A percentile compares a stretch with the other conserved stretches of the same genome.
These are phyloP conservation scores for Apodospora peruviana DNA, from an alignment of 495 filamentous ascomycete species.

Conservation along the genomic window DNA sequence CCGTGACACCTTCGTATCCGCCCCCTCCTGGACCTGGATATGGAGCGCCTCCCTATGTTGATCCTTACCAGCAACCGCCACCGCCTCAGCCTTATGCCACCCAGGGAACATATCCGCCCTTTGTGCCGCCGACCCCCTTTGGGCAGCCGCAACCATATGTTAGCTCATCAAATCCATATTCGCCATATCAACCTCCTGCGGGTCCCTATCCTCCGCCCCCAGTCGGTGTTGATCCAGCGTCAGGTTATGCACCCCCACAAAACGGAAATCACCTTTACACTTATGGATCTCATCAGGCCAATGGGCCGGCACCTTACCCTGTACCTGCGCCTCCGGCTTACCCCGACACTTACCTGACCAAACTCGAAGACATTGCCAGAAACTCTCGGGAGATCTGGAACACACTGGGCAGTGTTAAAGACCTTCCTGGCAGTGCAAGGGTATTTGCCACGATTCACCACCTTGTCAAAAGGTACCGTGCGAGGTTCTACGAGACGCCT, in stretches of 20 bases:
- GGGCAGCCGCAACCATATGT: constrained; percentile 21
- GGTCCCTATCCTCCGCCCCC: constrained; percentile 16
- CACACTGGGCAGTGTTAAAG: constrained; percentile 51
- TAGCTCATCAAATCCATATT: constrained; percentile 18
- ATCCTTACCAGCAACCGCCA: constrained; percentile 25
- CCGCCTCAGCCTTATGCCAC: constrained; percentile 15
- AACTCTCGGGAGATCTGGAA: constrained; percentile 60
- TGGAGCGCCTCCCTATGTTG: constrained; percentile 25
- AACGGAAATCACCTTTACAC: constrained; percentile 19
- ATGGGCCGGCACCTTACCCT: constrained; percentile 13
- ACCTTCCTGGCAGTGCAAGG: constrained; percentile 56
- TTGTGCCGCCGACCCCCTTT: constrained; percentile 25
- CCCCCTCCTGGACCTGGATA: constrained; percentile 35
- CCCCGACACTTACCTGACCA: constrained; percentile 37
- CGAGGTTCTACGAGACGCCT: constrained; percentile 50
- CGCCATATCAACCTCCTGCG: constrained; percentile 14
- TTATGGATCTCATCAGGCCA: constrained; percentile 19
- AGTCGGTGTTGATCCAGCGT: constrained; percentile 13
- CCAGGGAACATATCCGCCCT: constrained; percentile 28
- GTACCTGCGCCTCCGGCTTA: constrained; percentile 14
- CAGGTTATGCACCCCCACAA: constrained; percentile 15
- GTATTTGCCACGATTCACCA: constrained; percentile 62
- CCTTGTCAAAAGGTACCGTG: constrained; percentile 47
- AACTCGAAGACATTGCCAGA: constrained; percentile 54
- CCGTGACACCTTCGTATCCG: constrained; percentile 24